A percentile compares a stretch with the other conserved stretches of the same genome.
These are phyloP conservation scores for Citrus sinensis DNA, from an alignment of 345 rosid species.

Conservation along the genomic window DNA sequence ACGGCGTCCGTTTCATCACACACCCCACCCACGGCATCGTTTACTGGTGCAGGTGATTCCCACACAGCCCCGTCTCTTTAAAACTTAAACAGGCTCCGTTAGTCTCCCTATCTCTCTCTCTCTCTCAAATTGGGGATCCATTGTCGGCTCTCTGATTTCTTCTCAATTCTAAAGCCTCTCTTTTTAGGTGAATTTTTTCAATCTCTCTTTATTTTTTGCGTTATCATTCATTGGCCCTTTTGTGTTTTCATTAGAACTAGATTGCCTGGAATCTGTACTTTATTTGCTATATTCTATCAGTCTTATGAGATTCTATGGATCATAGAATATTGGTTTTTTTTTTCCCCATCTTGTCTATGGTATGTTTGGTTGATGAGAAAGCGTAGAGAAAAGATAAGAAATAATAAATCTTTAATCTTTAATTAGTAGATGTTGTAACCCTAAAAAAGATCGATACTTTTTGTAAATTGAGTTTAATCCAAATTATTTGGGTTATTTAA, in stretches of 20 bases:
- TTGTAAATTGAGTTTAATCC: not conserved
- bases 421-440: conserved; percentile 8
- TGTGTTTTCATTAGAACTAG: conserved; percentile 18
- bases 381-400: conserved; percentile 13
- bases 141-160: conserved; percentile 29
- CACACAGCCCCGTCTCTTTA: conserved; percentile 34
- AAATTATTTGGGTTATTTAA: not conserved
- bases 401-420: not conserved
- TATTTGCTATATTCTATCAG: conserved; percentile 3
- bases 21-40: conserved; percentile 18
- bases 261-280: conserved; percentile 28
- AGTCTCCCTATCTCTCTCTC: conserved; percentile 12
- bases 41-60: conserved; percentile 22
- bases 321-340: conserved; percentile 17
- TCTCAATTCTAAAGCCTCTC: conserved; percentile 31
- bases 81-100: conserved; percentile 32
- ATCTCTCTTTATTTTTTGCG: conserved; percentile 5
- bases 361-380: conserved; percentile 21
- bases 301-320: conserved; percentile 23
- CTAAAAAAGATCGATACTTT: conserved; percentile 13
- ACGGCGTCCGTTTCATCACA: conserved; percentile 20
- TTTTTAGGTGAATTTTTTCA: conserved; percentile 32
- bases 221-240: not conserved
- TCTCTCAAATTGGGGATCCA: conserved; percentile 27
- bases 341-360: not conserved